Evolutionary conservation across 2,329 filamentous ascomycete species (phyloP).

Genomic region (Lizonia empirigonia): DNA sequence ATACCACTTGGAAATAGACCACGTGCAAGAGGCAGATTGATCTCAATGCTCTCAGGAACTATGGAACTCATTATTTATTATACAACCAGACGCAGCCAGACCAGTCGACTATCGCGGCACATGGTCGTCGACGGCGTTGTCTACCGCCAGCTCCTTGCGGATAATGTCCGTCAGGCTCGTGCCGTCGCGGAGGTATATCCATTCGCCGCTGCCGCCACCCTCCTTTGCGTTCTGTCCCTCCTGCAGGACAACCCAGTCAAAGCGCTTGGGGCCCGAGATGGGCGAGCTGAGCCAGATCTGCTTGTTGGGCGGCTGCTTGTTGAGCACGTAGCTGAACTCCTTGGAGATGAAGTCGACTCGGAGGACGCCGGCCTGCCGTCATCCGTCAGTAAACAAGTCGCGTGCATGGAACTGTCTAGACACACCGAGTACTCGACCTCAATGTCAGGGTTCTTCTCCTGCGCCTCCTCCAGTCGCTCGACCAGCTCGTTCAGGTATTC

Average conservation of each 20-base stretch:
- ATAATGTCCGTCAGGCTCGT: slow-evolving; percentile 74
- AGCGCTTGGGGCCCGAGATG: slow-evolving; percentile 88
- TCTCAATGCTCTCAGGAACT: not conserved
- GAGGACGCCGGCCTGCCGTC: slow-evolving; percentile 79
- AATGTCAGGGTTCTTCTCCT: slow-evolving; percentile 74
- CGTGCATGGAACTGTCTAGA: not conserved
- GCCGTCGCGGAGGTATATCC: slow-evolving; percentile 89
- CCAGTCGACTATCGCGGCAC: slow-evolving; percentile 31
- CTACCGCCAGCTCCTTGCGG: slow-evolving; percentile 74
- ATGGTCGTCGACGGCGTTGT: slow-evolving; percentile 46
- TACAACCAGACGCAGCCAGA: not conserved
- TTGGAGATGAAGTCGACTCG: slow-evolving; percentile 71
- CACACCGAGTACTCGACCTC: slow-evolving; percentile 87
- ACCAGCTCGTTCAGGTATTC: slow-evolving; percentile 69
- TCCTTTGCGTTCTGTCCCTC: slow-evolving; percentile 81
- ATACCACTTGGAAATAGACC: not conserved
- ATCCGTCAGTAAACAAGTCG: slow-evolving; percentile 11
- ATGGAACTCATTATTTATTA: not conserved
- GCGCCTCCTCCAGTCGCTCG: slow-evolving; percentile 69
- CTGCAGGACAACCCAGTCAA: slow-evolving; percentile 80
- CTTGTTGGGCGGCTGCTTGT: slow-evolving; percentile 98
- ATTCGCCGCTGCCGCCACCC: slow-evolving; percentile 73
- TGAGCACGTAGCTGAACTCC: slow-evolving; percentile 84
- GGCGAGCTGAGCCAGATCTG: slow-evolving; percentile 97
- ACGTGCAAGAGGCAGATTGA: too few species aligned